Base-by-base conservation (phyloP, 352 stramenopile genomes). In the Nothophytophthora sp. region DNA sequence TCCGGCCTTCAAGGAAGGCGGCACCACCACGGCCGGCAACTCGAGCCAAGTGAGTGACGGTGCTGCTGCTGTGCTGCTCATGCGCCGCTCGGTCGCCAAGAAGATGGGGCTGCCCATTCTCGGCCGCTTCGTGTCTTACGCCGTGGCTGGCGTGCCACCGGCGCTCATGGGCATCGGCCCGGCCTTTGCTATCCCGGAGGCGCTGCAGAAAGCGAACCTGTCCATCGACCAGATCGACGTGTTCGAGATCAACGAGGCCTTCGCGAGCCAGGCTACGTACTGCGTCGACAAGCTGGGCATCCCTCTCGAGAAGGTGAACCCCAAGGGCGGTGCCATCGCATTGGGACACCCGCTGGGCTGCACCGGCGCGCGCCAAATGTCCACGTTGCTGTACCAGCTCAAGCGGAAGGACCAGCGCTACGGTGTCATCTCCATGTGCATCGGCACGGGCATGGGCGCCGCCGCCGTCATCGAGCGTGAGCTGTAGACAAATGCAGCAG, bases 341-440 rank as follows among this genome's bases (percentile, higher is more conserved):
- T 62, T 97, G 13, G 90, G 90, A 40, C 90, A 97, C 63, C 90
- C 88, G 20, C 73, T 97, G 3, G 90, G 90, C 37, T 95, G 80
- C 73, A 95, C 86, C n/a, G 88, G 88, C 15, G 86, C 91, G 23
- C 80, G 95, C 48, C 73, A 96, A 62, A 76, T 98, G 40, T 88
- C 86, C n/a, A 98, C 91, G 39, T 67, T 98, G 23, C 52, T 98
- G 34, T 76, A 96, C 64, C 83, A 97, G 63, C 78, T 98, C 51
- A 94, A 96, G 67, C 76, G 90, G 37, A 88, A 70, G 43, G 81
- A 92, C 24, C 70, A 85, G 51, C 69, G 72, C 37, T 95, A 92
- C 52, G 92, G 92, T 43, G 82, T 98, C 43, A 89, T 97, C 39
- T 96, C 82, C 47, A 98, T 98, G 90, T 98, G 95, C 73, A 96